phyloP scores from a whole-genome alignment of 1,139 yeast species.

The Dujonia santamariae region DNA sequence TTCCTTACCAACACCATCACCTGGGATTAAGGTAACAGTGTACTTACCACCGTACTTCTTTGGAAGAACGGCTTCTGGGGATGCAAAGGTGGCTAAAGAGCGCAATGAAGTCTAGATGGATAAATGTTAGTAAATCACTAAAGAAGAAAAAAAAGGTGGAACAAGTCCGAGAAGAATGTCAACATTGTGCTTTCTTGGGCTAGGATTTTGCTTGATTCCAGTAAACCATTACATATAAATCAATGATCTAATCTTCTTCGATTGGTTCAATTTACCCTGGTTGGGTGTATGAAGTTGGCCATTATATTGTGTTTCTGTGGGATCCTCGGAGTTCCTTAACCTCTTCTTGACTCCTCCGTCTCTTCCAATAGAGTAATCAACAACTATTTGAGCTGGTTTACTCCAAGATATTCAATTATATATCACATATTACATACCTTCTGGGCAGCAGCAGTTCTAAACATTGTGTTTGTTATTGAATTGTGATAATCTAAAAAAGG shows the following conservation, averaged over 20 bases:
- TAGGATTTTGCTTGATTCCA: too few species aligned
- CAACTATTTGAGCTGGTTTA: too few species aligned
- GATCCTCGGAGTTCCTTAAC: too few species aligned
- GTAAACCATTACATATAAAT: too few species aligned
- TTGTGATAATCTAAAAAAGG: conserved; percentile 1
- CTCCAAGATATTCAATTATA: too few species aligned
- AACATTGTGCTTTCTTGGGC: too few species aligned
- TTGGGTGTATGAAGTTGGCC: too few species aligned
- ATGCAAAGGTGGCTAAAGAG: conserved; percentile 49
- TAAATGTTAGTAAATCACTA: conserved; percentile 13
- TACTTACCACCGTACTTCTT: conserved; percentile 93
- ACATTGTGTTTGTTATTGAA: conserved; percentile 16
- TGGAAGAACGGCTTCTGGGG: conserved; percentile 67
- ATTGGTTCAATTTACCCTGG: too few species aligned
- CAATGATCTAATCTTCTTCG: too few species aligned
- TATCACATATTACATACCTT: conserved; percentile 30
- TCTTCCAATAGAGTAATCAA: too few species aligned
- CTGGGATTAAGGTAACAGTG: conserved; percentile 91
- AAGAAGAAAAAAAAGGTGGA: conserved; percentile 1
- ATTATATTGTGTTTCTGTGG: too few species aligned
- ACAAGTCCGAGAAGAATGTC: neutral
- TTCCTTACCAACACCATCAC: conserved; percentile 97
- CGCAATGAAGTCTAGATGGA: conserved; percentile 37
- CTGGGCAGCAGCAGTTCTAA: conserved; percentile 25
- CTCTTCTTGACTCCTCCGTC: too few species aligned